These are phyloP conservation scores for Nepenthes mirabilis DNA, from an alignment of 148 eudicot species.

Conservation along the genomic window DNA sequence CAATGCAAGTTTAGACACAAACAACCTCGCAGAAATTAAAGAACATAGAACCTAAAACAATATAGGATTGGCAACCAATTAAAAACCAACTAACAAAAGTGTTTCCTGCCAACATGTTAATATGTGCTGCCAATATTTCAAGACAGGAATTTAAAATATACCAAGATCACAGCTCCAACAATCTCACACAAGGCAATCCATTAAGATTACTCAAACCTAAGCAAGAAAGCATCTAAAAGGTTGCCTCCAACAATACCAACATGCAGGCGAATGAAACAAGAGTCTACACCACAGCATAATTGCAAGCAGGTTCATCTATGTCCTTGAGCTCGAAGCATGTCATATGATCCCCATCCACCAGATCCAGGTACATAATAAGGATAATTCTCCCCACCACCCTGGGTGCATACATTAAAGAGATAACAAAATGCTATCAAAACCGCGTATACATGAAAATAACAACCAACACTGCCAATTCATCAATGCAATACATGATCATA, in stretches of 20 bases:
- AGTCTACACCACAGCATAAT: slow-evolving; percentile 17
- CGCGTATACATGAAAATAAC: background rate
- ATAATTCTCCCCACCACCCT: slow-evolving; percentile 56
- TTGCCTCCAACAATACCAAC: slow-evolving; percentile 21
- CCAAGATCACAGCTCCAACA: slow-evolving; percentile 1
- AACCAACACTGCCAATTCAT: background rate
- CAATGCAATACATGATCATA: no score
- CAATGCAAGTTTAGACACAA: no score
- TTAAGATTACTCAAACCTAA: slow-evolving; percentile 15
- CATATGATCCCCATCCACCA: slow-evolving; percentile 64
- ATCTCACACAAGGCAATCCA: slow-evolving; percentile 10
- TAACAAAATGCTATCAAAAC: background rate
- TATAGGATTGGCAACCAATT: no score
- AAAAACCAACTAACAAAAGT: no score
- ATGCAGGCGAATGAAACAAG: slow-evolving; percentile 11
- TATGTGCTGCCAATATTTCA: no score
- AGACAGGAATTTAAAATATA: background rate
- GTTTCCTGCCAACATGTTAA: no score
- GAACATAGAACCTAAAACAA: no score
- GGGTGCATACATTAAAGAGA: slow-evolving; percentile 19
- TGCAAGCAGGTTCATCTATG: slow-evolving; percentile 40
- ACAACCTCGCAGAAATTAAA: no score
- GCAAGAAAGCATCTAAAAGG: slow-evolving; percentile 20
- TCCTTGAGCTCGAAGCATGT: slow-evolving; percentile 56
- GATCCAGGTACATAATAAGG: slow-evolving; percentile 66